Conservation (phyloP, 2,329 filamentous ascomycete genomes). For the Pseudofabraea citricarpa region DNA sequence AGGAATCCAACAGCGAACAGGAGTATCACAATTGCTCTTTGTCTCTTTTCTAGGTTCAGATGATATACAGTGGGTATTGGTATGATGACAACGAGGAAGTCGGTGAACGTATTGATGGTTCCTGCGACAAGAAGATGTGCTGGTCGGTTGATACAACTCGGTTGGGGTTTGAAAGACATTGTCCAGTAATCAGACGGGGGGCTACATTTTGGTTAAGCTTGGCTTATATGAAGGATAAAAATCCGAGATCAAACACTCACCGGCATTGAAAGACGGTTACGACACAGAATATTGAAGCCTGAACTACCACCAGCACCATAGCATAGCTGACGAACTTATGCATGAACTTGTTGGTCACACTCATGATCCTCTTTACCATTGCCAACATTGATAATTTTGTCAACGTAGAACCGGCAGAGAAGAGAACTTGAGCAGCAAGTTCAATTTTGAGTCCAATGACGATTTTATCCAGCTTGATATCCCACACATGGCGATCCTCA, state of each 20-base stretch:
- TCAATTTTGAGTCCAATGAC: not conserved
- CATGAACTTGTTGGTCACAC: not conserved
- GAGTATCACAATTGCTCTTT: constrained; percentile 38
- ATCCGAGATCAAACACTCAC: not conserved
- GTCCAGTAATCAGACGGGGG: constrained; percentile 34
- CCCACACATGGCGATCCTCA: not conserved
- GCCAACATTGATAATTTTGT: not conserved
- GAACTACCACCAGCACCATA: not conserved
- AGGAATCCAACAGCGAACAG: constrained; percentile 45
- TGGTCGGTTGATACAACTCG: constrained; percentile 43
- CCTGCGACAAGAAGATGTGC: constrained; percentile 47
- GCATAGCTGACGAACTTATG: not conserved
- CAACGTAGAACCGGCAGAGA: not conserved
- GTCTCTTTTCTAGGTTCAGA: constrained; percentile 40
- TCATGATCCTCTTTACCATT: not conserved
- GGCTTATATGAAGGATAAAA: not conserved
- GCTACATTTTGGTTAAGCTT: constrained; percentile 21
- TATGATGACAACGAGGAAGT: constrained; percentile 47
- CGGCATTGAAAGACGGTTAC: not conserved
- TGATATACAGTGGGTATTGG: constrained; percentile 41
- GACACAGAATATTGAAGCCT: not conserved
- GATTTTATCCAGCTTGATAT: not conserved
- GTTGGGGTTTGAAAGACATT: constrained; percentile 22
- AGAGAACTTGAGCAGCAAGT: not conserved
- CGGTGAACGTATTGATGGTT: constrained; percentile 53